These are phyloP conservation scores for Euphorbia tirucalli DNA, from an alignment of 345 rosid genomes.

Conservation along the genomic window DNA sequence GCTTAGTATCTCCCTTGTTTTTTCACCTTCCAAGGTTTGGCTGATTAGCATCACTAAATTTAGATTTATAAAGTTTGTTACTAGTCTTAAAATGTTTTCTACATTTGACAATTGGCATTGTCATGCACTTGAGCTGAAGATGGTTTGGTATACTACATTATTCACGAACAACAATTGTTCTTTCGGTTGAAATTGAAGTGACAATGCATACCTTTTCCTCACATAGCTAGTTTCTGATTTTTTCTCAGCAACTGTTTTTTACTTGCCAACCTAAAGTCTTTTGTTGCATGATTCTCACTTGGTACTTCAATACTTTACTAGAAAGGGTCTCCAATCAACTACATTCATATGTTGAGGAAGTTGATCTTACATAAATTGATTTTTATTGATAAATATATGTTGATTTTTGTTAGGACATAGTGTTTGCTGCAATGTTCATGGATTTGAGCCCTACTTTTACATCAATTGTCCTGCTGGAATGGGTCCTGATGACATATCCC, in stretches of 20 bases:
- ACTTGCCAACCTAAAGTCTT: neutral
- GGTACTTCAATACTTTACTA: neutral
- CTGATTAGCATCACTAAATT: neutral
- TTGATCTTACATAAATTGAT: neutral
- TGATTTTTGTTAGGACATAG: conserved; percentile 57
- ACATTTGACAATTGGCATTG: neutral
- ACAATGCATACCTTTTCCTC: neutral
- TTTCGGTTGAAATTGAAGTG: neutral
- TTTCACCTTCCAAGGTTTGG: neutral
- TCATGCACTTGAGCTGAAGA: neutral
- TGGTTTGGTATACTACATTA: neutral
- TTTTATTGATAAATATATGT: neutral
- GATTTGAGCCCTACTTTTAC: conserved; percentile 96
- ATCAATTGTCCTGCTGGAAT: conserved; percentile 84
- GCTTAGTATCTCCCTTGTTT: neutral
- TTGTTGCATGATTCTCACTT: neutral
- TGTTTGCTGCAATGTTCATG: conserved; percentile 94
- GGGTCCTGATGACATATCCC: conserved; percentile 89
- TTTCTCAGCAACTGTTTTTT: neutral
- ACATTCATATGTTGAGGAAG: neutral
- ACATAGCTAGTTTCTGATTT: neutral
- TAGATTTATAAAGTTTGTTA: neutral
- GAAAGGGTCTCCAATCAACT: neutral
- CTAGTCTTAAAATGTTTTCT: neutral
- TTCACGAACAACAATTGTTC: neutral